Base-by-base conservation (phyloP, 1,284 basidiomycete species). In the Fomes fomentarius region DNA sequence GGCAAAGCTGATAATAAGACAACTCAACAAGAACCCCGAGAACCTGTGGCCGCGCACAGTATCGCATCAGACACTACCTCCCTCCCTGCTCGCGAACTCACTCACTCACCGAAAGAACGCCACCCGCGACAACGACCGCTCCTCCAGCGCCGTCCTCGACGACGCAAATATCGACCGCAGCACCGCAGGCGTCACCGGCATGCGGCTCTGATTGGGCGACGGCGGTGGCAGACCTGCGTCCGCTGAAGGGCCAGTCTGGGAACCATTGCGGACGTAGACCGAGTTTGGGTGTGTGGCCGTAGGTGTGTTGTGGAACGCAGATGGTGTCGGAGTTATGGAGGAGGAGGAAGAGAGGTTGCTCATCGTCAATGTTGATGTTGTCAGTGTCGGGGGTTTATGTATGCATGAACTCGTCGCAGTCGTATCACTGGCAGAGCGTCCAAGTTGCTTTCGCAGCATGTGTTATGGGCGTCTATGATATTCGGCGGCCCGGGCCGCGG, bases 81-180 rank as follows among this genome's bases (percentile, higher is more conserved):
- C 11, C n/a, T 15, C n/a, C 34, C n/a, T 5, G n/a, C 34, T 5
- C 34, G 15, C n/a, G 21, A 4, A 39, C 21, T 7, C 37, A 39
- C 19, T 25, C 3, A 52, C 66, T 54, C 67, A 88, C 90, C 91
- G 81, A 70, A 93, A 93, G 76, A 93, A 93, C 40, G 91, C 90
- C 42, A 90, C 78, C 14, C 89, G 81, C 34, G 90, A 93, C 46
- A 93, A 83, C 0, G 87, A 85, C 31, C 91, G 82, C 69, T 93
- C 90, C 68, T 93, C 90, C 49, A 85, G 74, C 2, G 86, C 82
- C 1, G 87, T 85, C 11, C 90, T 80, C 24, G 90, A 92, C 10
- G 89, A 92, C 24, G 91, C 84, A 67, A 93, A 93, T 60, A 93
- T 93, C 47, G 86, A 85, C 34, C 90, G 79, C 52, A 93, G 71